These are phyloP conservation scores for Pestalotiopsis sp. DNA, from an alignment of 2,329 filamentous ascomycete genomes.

Conservation along the genomic window DNA sequence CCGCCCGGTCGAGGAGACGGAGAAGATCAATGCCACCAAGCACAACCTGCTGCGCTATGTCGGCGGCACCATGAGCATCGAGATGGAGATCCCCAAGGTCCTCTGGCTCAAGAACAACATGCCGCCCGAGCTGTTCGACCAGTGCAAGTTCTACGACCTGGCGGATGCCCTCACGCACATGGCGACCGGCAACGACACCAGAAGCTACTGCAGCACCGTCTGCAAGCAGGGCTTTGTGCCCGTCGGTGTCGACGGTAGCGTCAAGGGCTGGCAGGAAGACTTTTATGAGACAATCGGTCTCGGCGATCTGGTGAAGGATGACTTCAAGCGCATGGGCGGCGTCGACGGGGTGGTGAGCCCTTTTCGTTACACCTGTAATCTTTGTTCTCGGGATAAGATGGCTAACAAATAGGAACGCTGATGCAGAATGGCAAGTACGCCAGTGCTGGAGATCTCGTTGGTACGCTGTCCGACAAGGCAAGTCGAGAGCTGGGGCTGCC, in stretches of 20 bases:
- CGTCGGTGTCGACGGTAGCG: constrained; percentile 94
- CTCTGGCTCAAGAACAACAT: constrained; percentile 99
- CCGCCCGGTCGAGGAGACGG: constrained; percentile 85
- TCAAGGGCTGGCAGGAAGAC: constrained; percentile 97
- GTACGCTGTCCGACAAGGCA: constrained; percentile 80
- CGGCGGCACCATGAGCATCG: constrained; percentile 96
- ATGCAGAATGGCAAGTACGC: constrained; percentile 87
- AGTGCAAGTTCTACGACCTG: constrained; percentile 97
- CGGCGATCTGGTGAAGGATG: constrained; percentile 78
- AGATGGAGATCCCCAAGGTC: constrained; percentile 99
- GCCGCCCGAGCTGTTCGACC: constrained; percentile 84
- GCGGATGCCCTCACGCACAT: constrained; percentile 91
- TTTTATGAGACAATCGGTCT: constrained; percentile 87
- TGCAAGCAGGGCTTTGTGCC: constrained; percentile 98
- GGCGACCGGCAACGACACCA: constrained; percentile 86
- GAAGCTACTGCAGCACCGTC: constrained; percentile 93
- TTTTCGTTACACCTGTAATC: constrained; percentile 25
- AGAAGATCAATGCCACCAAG: constrained; percentile 87
- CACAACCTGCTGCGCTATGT: constrained; percentile 96
- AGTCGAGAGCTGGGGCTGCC: constrained; percentile 82
- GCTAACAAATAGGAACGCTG: constrained; percentile 18
- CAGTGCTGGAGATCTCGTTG: constrained; percentile 90
- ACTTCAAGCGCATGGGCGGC: constrained; percentile 92
- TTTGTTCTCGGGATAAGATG: constrained; percentile 19
- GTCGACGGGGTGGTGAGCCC: constrained; percentile 89